Evolutionary conservation across 768 basidiomycete species (phyloP).

Genomic region (Lentinula aciculospora): DNA sequence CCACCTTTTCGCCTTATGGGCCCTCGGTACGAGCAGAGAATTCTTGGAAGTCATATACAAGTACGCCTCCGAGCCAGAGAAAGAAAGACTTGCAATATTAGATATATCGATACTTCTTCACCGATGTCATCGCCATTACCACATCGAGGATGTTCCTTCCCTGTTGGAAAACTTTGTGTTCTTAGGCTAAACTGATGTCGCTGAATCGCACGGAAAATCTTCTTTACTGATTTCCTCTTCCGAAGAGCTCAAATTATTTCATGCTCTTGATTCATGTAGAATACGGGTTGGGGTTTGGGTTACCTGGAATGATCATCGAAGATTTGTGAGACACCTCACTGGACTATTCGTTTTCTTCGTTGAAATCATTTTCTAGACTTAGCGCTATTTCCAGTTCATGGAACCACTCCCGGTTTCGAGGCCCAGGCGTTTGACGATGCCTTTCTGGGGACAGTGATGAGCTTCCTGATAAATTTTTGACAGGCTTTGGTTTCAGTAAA

Average conservation of each 20-base stretch:
- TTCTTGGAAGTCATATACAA: constrained; percentile 33
- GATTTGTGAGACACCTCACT: constrained; percentile 28
- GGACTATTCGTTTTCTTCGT: background rate
- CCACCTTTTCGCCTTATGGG: constrained; percentile 55
- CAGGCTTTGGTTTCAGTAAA: background rate
- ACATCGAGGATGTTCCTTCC: constrained; percentile 9
- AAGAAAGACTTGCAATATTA: constrained; percentile 30
- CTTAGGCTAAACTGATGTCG: constrained; percentile 41
- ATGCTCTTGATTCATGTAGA: constrained; percentile 63
- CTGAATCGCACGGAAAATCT: constrained; percentile 27
- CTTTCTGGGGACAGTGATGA: background rate
- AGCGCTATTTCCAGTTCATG: constrained; percentile 48
- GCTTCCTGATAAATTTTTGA: background rate
- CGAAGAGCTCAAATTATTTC: constrained; percentile 50
- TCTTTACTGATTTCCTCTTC: constrained; percentile 55
- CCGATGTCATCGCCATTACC: constrained; percentile 23
- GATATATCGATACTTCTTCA: constrained; percentile 62
- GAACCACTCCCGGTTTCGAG: constrained; percentile 19
- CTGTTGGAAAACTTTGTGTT: constrained; percentile 59
- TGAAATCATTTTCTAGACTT: constrained; percentile 33
- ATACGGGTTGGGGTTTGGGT: constrained; percentile 55
- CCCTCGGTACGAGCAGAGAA: constrained; percentile 44
- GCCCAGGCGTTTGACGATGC: background rate
- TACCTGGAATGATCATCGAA: constrained; percentile 57
- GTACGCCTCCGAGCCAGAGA: constrained; percentile 21